A percentile compares a stretch with the other conserved stretches of the same genome.
These are phyloP conservation scores for Lojkania enalia DNA, from an alignment of 2,329 filamentous ascomycete species.

Conservation along the genomic window DNA sequence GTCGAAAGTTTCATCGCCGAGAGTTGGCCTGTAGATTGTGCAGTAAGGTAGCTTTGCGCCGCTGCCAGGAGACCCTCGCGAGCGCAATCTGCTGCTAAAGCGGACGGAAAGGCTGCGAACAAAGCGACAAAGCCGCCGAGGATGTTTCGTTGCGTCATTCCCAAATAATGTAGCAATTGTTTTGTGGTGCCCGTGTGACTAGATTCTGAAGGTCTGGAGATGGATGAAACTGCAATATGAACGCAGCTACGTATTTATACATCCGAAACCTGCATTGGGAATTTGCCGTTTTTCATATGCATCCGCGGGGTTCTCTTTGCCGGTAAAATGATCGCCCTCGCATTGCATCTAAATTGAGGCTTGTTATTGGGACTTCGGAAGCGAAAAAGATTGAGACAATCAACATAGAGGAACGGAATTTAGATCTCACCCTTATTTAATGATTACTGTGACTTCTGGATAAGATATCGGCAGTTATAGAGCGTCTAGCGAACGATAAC, in stretches of 20 bases:
- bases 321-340: conserved; percentile 16
- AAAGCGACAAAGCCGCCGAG: conserved; percentile 3
- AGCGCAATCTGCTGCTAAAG: conserved; percentile 24
- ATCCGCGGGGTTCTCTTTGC: conserved; percentile 11
- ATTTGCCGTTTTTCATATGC: conserved; percentile 6
- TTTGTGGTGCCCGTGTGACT: no score
- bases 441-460: no score
- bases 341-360: conserved; percentile 16
- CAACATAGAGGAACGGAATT: no score
- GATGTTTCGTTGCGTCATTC: no score
- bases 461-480: no score
- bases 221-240: no score
- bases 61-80: conserved; percentile 30
- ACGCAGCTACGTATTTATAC: no score
- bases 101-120: neutral
- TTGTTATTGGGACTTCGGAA: conserved; percentile 23
- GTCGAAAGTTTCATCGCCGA: conserved; percentile 22
- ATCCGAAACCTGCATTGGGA: no score
- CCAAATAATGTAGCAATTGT: no score
- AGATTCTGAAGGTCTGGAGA: no score
- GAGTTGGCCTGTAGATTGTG: conserved; percentile 25
- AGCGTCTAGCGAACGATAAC: no score
- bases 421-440: no score
- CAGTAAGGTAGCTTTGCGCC: conserved; percentile 28
- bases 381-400: conserved; percentile 5